Conservation (phyloP, 1,284 basidiomycete species). For the Golubevia sp. region DNA sequence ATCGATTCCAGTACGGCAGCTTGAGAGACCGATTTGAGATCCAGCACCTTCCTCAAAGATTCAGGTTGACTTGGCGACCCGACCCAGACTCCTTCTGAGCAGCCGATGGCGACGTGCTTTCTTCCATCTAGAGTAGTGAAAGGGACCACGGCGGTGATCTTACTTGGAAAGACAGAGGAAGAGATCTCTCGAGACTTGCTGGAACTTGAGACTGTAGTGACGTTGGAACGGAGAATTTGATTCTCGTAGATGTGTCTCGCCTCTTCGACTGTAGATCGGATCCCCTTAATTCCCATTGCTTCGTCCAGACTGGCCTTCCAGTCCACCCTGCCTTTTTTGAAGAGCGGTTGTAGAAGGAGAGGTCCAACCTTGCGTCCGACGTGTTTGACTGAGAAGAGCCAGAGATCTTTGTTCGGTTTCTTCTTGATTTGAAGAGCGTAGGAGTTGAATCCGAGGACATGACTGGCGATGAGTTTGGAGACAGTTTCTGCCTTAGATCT, state of each 20-base stretch:
- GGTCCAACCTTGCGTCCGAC: conserved; percentile 39
- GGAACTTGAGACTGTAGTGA: conserved; percentile 42
- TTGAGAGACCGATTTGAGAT: conserved; percentile 86
- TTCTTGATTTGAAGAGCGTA: conserved; percentile 44
- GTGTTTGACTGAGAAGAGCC: conserved; percentile 48
- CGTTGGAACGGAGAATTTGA: conserved; percentile 50
- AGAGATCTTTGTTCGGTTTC: conserved; percentile 42
- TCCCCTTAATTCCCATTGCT: conserved; percentile 79
- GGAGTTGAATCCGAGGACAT: too few species aligned
- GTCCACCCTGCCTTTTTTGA: conserved; percentile 72
- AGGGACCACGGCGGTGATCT: conserved; percentile 7
- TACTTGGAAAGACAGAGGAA: neutral
- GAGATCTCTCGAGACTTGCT: conserved; percentile 13
- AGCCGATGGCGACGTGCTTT: conserved; percentile 85
- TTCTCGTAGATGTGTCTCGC: conserved; percentile 74
- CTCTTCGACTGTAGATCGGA: conserved; percentile 84
- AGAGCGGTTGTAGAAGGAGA: conserved; percentile 79
- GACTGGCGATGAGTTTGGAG: too few species aligned
- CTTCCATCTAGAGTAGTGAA: conserved; percentile 75
- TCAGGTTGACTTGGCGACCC: conserved; percentile 83
- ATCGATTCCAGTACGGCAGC: conserved; percentile 93
- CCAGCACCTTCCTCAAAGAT: conserved; percentile 85
- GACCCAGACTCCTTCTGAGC: conserved; percentile 95
- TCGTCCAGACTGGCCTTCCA: conserved; percentile 90
- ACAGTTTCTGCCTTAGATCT: too few species aligned